phyloP scores from a whole-genome alignment of 1,139 yeast genomes.

The Geotrichum reessii region DNA sequence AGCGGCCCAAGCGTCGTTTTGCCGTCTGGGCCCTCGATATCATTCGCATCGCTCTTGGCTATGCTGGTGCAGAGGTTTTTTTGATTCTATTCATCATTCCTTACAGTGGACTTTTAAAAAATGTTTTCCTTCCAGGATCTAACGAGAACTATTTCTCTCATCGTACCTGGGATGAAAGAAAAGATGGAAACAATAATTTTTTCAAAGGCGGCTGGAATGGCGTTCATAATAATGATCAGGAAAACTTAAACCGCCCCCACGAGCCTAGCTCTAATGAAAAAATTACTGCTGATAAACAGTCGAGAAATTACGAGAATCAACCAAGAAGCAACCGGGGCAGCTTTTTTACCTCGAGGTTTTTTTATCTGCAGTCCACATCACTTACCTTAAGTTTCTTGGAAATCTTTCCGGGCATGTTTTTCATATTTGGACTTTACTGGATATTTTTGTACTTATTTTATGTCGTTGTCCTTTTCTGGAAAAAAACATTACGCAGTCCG shows the following conservation, averaged over 20 bases:
- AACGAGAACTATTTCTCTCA: not conserved
- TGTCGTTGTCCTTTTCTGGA: conserved; percentile 6
- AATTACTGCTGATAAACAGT: not conserved
- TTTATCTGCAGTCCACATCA: conserved; percentile 10
- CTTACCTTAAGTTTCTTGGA: conserved; percentile 10
- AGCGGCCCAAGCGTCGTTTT: conserved; percentile 17
- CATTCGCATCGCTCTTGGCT: conserved; percentile 14
- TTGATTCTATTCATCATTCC: conserved; percentile 15
- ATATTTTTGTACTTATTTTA: conserved; percentile 6
- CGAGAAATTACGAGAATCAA: not conserved
- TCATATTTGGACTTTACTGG: conserved; percentile 12
- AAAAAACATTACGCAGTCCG: conserved; percentile 2
- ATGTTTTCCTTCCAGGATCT: not conserved
- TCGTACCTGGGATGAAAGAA: not conserved
- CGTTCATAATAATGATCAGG: not conserved
- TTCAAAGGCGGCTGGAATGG: not conserved
- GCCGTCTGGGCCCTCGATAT: conserved; percentile 18
- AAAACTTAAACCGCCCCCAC: not conserved
- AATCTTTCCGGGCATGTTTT: conserved; percentile 17
- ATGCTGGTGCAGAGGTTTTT: conserved; percentile 16
- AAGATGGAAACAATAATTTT: not conserved
- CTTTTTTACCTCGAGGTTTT: not conserved
- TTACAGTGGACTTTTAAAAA: conserved; percentile 2
- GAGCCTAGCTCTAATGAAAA: not conserved
- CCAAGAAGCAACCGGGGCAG: not conserved